Evolutionary conservation across 2,329 filamentous ascomycete species (phyloP).

Genomic region (Colletotrichum lindemuthianum): DNA sequence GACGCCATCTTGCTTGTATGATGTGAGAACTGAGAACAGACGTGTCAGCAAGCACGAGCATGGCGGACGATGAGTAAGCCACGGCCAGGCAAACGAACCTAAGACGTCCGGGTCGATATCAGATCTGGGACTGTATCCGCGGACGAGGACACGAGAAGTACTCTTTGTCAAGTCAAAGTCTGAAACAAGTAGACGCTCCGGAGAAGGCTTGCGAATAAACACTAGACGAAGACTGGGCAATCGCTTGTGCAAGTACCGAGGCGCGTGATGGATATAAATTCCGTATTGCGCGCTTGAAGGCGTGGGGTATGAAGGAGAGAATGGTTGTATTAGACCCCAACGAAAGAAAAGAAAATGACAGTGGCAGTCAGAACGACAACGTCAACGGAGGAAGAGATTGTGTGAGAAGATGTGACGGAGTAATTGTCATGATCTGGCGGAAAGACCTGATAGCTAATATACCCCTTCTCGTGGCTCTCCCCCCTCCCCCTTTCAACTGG

Average conservation of each 20-base stretch:
- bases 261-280: not conserved
- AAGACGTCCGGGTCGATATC: conserved; percentile 10
- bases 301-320: conserved; percentile 7
- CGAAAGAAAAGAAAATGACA: conserved; percentile 2
- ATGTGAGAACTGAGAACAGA: conserved; percentile 34
- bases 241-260: conserved; percentile 5
- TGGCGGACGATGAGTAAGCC: conserved; percentile 11
- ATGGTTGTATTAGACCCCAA: conserved; percentile 7
- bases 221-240: not conserved
- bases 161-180: not conserved
- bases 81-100: conserved; percentile 19
- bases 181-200: conserved; percentile 8
- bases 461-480: conserved; percentile 12
- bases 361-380: not conserved
- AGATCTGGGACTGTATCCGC: conserved; percentile 5
- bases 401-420: conserved; percentile 2
- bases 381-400: conserved; percentile 23
- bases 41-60: conserved; percentile 22
- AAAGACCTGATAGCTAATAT: conserved; percentile 25
- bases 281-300: not conserved
- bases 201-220: not conserved
- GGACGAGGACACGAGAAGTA: not conserved
- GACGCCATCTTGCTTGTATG: conserved; percentile 33
- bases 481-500: conserved; percentile 3
- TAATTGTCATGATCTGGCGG: conserved; percentile 31